These are phyloP conservation scores for Pilasporangium apinafurcum DNA, from an alignment of 352 stramenopile genomes.

Conservation along the genomic window DNA sequence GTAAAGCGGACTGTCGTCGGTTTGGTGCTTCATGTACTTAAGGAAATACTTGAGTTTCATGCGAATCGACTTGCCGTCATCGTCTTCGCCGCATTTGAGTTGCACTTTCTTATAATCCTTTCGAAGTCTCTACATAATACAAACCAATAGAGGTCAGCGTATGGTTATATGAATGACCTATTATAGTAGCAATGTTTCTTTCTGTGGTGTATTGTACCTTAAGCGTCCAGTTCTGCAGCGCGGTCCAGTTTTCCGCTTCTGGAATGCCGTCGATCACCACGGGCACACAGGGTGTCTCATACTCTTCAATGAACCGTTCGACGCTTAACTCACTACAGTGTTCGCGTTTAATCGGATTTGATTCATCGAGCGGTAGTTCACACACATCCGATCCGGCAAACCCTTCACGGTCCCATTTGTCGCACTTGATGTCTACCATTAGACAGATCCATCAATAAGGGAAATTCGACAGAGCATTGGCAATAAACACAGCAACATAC, in stretches of 20 bases:
- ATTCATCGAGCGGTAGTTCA: slow-evolving; percentile 62
- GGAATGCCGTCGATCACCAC: slow-evolving; percentile 84
- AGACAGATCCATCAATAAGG: not conserved
- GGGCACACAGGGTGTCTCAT: slow-evolving; percentile 64
- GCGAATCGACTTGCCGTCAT: slow-evolving; percentile 67
- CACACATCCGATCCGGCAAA: slow-evolving; percentile 79
- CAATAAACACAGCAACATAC: slow-evolving; percentile 17
- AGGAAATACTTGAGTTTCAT: slow-evolving; percentile 84
- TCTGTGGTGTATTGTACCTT: too few species aligned
- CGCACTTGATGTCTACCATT: slow-evolving; percentile 52
- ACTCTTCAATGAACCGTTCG: slow-evolving; percentile 81
- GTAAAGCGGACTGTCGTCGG: slow-evolving; percentile 92
- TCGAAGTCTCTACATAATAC: slow-evolving; percentile 29
- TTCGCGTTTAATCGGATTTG: slow-evolving; percentile 62
- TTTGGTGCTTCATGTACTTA: slow-evolving; percentile 66
- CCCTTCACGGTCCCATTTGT: slow-evolving; percentile 67
- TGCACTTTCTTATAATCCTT: slow-evolving; percentile 74
- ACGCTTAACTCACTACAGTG: slow-evolving; percentile 69
- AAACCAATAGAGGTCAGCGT: not conserved
- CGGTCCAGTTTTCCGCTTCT: slow-evolving; percentile 65
- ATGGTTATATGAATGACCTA: not conserved
- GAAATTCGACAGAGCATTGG: not conserved
- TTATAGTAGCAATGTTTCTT: too few species aligned
- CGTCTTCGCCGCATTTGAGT: slow-evolving; percentile 79
- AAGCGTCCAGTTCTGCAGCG: slow-evolving; percentile 64